phyloP scores from a whole-genome alignment of 805 yeast species.

The Ogataea trehalophila region DNA sequence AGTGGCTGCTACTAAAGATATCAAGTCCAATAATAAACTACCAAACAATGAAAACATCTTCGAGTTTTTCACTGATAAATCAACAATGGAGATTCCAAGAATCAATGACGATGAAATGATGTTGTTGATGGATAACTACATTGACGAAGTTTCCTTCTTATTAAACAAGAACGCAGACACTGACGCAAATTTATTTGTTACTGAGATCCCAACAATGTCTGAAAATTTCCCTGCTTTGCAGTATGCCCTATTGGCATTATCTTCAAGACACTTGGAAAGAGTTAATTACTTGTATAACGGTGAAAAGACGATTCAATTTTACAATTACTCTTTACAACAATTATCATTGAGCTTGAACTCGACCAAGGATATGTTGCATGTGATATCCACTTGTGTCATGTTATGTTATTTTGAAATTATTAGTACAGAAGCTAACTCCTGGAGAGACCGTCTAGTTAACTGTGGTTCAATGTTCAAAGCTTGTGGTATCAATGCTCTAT shows the following conservation, averaged over 20 bases:
- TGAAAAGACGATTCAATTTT: conserved; percentile 26
- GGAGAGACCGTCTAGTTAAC: conserved; percentile 37
- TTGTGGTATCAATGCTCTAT: conserved; percentile 34
- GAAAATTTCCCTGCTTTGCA: conserved; percentile 27
- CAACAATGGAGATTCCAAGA: conserved; percentile 17
- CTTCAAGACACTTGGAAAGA: conserved; percentile 26
- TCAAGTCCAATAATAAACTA: conserved; percentile 7
- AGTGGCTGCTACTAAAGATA: conserved; percentile 28
- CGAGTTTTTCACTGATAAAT: conserved; percentile 25
- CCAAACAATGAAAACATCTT: conserved; percentile 24
- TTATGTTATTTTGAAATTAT: conserved; percentile 40
- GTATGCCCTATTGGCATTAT: conserved; percentile 25
- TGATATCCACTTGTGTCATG: conserved; percentile 35
- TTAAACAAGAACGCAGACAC: conserved; percentile 18
- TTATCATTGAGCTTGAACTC: conserved; percentile 32
- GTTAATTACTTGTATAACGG: conserved; percentile 15
- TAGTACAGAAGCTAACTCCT: conserved; percentile 33
- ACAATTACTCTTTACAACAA: conserved; percentile 26
- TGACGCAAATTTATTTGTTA: conserved; percentile 31
- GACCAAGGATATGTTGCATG: conserved; percentile 24
- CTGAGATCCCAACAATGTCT: conserved; percentile 34
- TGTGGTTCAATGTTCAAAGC: conserved; percentile 35
- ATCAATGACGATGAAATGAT: conserved; percentile 31
- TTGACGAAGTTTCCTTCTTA: conserved; percentile 34
- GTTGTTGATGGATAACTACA: conserved; percentile 28